Evolutionary conservation across 306 rosid species (phyloP).

Genomic region (Phaseolus lunatus): DNA sequence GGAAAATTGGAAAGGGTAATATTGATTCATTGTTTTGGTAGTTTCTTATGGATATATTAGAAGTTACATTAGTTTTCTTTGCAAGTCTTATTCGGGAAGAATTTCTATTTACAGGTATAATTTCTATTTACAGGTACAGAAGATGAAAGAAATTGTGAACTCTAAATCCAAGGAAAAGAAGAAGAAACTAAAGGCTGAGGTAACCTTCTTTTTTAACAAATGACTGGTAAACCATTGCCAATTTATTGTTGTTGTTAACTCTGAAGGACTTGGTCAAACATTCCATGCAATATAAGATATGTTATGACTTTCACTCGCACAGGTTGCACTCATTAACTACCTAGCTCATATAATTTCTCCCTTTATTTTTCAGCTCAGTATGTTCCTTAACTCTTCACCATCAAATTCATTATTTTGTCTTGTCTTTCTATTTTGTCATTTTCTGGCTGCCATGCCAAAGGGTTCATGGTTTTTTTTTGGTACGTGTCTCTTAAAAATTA

Average conservation of each 20-base stretch:
- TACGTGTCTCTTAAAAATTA: not conserved
- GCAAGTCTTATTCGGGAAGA: conserved; percentile 19
- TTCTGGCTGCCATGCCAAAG: conserved; percentile 15
- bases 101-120: conserved; percentile 67
- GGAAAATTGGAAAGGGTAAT: not conserved
- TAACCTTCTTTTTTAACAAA: conserved; percentile 45
- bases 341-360: not conserved
- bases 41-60: conserved; percentile 19
- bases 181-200: conserved; percentile 82
- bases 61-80: conserved; percentile 29
- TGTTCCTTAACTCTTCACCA: conserved; percentile 26
- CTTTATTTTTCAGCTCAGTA: not conserved
- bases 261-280: conserved; percentile 31
- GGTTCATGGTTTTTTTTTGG: not conserved
- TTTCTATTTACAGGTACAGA: too few species aligned
- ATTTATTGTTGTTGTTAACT: conserved; percentile 23
- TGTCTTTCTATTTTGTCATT: conserved; percentile 5
- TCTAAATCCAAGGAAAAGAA: conserved; percentile 88
- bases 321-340: conserved; percentile 9
- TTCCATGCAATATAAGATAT: conserved; percentile 16
- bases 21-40: conserved; percentile 23
- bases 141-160: conserved; percentile 86
- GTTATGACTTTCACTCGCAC: not conserved
- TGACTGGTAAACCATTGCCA: conserved; percentile 29
- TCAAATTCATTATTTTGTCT: conserved; percentile 23